phyloP scores from a whole-genome alignment of 768 basidiomycete species.

The Gloeophyllum trabeum region DNA sequence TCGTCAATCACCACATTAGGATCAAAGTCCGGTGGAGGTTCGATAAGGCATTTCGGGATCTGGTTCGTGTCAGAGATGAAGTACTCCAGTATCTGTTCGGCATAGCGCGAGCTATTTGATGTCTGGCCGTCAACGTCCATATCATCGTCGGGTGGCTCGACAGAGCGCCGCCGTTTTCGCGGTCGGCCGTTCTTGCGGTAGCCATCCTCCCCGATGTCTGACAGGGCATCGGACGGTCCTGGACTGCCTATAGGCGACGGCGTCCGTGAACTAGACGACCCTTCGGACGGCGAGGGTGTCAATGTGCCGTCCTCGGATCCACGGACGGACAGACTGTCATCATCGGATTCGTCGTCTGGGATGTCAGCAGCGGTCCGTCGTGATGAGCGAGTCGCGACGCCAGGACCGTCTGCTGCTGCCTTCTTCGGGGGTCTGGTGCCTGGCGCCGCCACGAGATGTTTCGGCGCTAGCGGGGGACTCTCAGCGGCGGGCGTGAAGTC shows the following conservation, averaged over 20 bases:
- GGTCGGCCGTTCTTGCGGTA: background rate
- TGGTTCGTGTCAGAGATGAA: conserved; percentile 96
- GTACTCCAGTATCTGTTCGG: conserved; percentile 94
- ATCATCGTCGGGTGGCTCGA: conserved; percentile 29
- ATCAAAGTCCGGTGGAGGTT: conserved; percentile 85
- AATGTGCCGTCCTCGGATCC: conserved; percentile 83
- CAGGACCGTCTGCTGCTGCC: conserved; percentile 9
- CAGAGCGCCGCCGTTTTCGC: conserved; percentile 18
- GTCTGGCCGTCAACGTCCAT: conserved; percentile 32
- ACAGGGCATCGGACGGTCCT: conserved; percentile 28
- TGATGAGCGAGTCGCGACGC: conserved; percentile 47
- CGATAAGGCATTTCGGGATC: conserved; percentile 77
- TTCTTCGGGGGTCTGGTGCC: conserved; percentile 29
- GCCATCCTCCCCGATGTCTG: conserved; percentile 29
- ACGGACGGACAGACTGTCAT: conserved; percentile 51
- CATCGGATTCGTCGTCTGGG: conserved; percentile 48
- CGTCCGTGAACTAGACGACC: conserved; percentile 82
- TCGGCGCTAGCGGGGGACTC: conserved; percentile 92
- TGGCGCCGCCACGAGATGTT: conserved; percentile 79
- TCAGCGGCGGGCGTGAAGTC: conserved; percentile 86
- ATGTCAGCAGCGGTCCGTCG: conserved; percentile 37
- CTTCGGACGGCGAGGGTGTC: conserved; percentile 82
- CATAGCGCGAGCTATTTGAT: too few relatives aligned
- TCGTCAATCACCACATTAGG: conserved; percentile 96
- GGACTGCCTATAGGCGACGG: conserved; percentile 77